Evolutionary conservation across 1,284 basidiomycete species (phyloP).

Genomic region (Cystobasidium slooffiae): DNA sequence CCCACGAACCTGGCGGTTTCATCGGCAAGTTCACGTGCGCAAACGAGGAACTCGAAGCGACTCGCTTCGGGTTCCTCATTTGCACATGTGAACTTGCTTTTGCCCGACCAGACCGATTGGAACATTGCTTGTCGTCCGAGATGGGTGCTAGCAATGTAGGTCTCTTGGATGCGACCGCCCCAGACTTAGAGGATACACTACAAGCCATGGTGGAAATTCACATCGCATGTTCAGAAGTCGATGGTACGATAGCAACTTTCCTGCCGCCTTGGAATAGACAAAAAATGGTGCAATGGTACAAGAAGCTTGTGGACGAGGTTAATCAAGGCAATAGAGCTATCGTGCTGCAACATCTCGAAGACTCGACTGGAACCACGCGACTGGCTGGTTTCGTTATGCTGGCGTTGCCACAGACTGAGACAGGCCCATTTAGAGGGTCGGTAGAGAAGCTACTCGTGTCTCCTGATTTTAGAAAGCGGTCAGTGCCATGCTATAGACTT

Average conservation of each 20-base stretch:
- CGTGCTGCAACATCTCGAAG: slow-evolving; percentile 1
- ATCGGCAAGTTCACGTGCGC: no score
- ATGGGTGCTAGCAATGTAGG: not conserved
- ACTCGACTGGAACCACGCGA: not conserved
- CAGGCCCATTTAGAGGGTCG: slow-evolving; percentile 31
- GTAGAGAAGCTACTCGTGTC: slow-evolving; percentile 36
- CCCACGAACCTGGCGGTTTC: no score
- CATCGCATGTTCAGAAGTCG: slow-evolving; percentile 25
- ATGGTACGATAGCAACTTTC: slow-evolving; percentile 37
- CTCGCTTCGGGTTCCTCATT: no score
- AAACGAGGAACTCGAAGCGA: no score
- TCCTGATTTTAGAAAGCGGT: slow-evolving; percentile 31
- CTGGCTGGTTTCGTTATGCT: slow-evolving; percentile 40
- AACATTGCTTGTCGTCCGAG: not conserved
- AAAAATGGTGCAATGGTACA: slow-evolving; percentile 17
- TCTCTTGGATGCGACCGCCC: not conserved
- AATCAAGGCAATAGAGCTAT: slow-evolving; percentile 12
- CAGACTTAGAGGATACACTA: not conserved
- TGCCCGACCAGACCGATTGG: no score
- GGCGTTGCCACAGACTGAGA: slow-evolving; percentile 23
- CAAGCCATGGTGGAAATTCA: slow-evolving; percentile 31
- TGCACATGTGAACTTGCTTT: no score
- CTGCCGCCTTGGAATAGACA: slow-evolving; percentile 24
- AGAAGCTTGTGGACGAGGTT: not conserved
- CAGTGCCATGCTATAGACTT: not conserved